These are phyloP conservation scores for Plasmodium sp. DNA, from an alignment of 169 alveolate species.

Conservation along the genomic window DNA sequence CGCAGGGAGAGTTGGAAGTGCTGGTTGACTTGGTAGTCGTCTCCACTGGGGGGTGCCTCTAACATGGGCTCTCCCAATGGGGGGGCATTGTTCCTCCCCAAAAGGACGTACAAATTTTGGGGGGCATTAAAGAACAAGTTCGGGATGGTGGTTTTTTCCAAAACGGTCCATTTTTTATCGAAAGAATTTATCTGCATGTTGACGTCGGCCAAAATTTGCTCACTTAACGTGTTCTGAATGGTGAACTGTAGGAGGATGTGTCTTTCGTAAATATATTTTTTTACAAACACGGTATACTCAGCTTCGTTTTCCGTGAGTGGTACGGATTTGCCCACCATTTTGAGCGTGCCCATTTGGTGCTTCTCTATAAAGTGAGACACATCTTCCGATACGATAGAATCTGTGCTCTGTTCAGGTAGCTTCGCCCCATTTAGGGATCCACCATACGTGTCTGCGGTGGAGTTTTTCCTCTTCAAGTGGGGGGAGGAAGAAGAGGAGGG, in stretches of 20 bases:
- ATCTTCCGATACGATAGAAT: constrained; percentile 1
- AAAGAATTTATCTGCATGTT: constrained; percentile 20
- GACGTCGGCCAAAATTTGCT: constrained; percentile 21
- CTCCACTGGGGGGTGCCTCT: background rate
- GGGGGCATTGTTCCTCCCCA: background rate
- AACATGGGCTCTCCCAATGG: background rate
- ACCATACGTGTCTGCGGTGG: constrained; percentile 10
- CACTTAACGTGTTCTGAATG: constrained; percentile 85
- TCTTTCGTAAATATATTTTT: constrained; percentile 75
- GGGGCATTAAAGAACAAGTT: constrained; percentile 38
- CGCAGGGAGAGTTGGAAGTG: constrained; percentile 66
- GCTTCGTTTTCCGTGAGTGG: constrained; percentile 89
- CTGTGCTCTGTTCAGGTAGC: constrained; percentile 10
- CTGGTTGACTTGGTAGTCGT: constrained; percentile 22
- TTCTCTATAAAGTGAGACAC: constrained; percentile 14
- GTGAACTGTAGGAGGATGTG: constrained; percentile 81
- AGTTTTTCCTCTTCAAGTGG: constrained; percentile 15
- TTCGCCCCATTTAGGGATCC: background rate
- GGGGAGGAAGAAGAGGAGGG: background rate
- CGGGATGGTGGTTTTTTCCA: constrained; percentile 42
- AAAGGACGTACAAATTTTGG: constrained; percentile 23
- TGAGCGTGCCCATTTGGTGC: constrained; percentile 27
- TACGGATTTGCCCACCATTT: constrained; percentile 61
- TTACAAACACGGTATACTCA: constrained; percentile 84
- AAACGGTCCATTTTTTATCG: constrained; percentile 34